Evolutionary conservation across 2,329 filamentous ascomycete species (phyloP).

Genomic region (Apiospora rasikravindrae): DNA sequence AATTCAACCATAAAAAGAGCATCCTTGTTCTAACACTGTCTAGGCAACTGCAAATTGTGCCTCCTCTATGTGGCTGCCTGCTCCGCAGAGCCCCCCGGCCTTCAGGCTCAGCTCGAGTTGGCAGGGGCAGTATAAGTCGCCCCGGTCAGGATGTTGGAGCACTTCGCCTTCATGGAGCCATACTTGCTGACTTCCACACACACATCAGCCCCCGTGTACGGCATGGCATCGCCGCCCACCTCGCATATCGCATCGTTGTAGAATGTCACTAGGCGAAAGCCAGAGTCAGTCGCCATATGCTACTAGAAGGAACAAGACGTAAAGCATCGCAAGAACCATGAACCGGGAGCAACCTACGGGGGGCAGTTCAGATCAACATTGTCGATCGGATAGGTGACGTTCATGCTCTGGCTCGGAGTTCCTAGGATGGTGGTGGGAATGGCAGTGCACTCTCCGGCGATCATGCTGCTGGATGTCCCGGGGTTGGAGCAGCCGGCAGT

Average conservation of each 20-base stretch:
- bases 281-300: neutral
- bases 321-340: neutral
- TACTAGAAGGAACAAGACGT: neutral
- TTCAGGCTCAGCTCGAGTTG: neutral
- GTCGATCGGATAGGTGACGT: neutral
- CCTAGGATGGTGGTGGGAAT: neutral
- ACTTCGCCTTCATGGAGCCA: neutral
- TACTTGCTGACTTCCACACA: neutral
- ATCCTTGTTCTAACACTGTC: neutral
- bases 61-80: neutral
- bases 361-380: constrained; percentile 5
- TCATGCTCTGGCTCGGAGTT: neutral
- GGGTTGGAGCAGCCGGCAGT: neutral
- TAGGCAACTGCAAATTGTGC: neutral
- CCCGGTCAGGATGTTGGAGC: constrained; percentile 14
- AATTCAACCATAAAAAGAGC: neutral
- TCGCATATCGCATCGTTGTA: neutral
- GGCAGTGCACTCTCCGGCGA: neutral
- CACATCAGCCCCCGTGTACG: neutral
- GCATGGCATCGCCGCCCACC: neutral
- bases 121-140: neutral
- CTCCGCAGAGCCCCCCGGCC: too few species aligned
- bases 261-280: neutral
- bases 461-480: neutral
- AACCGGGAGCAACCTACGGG: neutral